Base-by-base conservation (phyloP, 163 green algal species). In the Trebouxia gelatinosa region DNA sequence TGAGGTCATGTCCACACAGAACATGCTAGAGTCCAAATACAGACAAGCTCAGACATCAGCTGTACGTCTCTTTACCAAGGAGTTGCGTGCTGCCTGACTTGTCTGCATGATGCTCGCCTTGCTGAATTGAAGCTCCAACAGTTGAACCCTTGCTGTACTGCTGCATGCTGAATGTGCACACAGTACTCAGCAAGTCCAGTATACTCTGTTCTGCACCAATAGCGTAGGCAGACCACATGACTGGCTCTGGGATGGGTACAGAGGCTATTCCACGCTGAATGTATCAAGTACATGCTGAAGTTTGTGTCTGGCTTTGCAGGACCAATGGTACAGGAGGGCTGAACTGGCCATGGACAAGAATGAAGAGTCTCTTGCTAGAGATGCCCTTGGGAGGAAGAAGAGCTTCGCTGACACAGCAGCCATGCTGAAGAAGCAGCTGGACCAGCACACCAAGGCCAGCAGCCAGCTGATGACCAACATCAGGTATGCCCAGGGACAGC, bases 21-120 rank as follows among this genome's bases (percentile, higher is more conserved):
- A 98, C 87, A 91, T 97, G 82, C 87, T 99, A 66, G 92, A 99
- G 83, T 91, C 91, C 40, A 98, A 98, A 84, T 97, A 95, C 85
- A 92, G 92, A 81, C 84, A 94, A 66, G 88, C 95, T 2, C 84
- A 95, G 76, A 72, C 83, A 4, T 93, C 89, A 6, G 89, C 93
- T 48, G 93, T 92, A 66, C 48, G 81, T 28, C 28, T 2, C 57
- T n/a, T 66, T 32, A 6, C n/a, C 13, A 66, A 66, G 23, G 57
- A 17, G 17, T 32, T 66, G 57, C 57, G n/a, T 66, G 57, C 57
- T 66, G 13, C n/a, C n/a, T 66, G 57, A 29, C 57, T 32, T 66
- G 57, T 66, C 26, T 13, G 11, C 13, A 16, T 32, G n/a, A 9
- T 29, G n/a, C 17, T 66, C 13, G 9, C 6, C 11, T 66, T 32